A percentile compares a stretch with the other conserved stretches of the same genome.
Conservation (phyloP, 2,329 filamentous ascomycete genomes). For the Fusarium xyrophilum region DNA sequence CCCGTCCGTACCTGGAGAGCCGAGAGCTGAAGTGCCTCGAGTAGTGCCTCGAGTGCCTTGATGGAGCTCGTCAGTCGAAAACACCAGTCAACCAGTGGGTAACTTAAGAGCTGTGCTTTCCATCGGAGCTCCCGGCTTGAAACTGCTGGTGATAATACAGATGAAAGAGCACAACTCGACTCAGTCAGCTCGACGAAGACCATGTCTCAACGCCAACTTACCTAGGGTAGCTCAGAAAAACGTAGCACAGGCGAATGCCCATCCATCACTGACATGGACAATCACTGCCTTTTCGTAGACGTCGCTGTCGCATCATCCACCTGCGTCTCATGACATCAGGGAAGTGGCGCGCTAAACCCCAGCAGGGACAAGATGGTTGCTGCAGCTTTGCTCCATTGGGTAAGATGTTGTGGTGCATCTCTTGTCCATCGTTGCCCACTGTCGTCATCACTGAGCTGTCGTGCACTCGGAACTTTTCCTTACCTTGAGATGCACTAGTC, state of each 20-base stretch:
- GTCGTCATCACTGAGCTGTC: slow-evolving; percentile 26
- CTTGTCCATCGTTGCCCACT: slow-evolving; percentile 10
- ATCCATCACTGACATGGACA: slow-evolving; percentile 24
- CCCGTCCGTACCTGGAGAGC: background rate
- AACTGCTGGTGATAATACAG: background rate
- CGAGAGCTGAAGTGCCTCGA: slow-evolving; percentile 5
- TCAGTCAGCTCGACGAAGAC: background rate
- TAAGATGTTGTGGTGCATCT: slow-evolving; percentile 17
- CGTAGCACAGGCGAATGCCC: slow-evolving; percentile 1
- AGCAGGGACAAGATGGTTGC: slow-evolving; percentile 9
- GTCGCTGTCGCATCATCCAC: slow-evolving; percentile 29
- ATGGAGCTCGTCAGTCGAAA: background rate
- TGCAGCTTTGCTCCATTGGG: slow-evolving; percentile 17
- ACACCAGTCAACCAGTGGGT: background rate
- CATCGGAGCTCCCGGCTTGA: background rate
- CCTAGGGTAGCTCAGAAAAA: background rate
- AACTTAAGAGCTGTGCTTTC: background rate
- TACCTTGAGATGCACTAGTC: background rate
- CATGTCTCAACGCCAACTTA: background rate
- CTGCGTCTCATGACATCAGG: slow-evolving; percentile 30
- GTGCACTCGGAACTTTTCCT: slow-evolving; percentile 13
- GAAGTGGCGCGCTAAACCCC: slow-evolving; percentile 11
- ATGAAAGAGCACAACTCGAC: background rate
- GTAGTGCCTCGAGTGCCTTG: background rate
- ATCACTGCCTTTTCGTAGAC: slow-evolving; percentile 17